Base-by-base conservation (phyloP, 768 basidiomycete genomes). In the Russula emetica region DNA sequence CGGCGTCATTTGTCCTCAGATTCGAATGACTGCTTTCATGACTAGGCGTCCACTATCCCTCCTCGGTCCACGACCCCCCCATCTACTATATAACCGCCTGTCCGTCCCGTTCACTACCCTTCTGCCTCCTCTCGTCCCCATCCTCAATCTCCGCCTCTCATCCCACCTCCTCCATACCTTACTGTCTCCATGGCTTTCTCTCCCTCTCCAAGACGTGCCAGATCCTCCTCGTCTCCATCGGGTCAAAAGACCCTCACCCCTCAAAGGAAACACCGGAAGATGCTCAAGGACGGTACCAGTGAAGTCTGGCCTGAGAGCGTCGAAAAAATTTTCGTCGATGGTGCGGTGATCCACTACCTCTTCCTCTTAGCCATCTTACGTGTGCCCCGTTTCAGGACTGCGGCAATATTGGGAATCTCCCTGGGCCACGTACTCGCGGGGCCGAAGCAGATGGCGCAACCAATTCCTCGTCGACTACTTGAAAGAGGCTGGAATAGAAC, bases 391-490 rank as follows among this genome's bases (percentile, higher is more conserved):
- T 30, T 58, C 58, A 89, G 89, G 89, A 56, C 85, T 92, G 34
- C 82, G 80, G 44, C 83, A 86, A 66, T 92, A 92, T 72, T 88
- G 87, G 87, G 82, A 85, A 30, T 89, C 88, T 0, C 89, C 88
- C 0, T 90, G 86, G 82, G 89, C 89, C 0, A 86, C 85, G 45
- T 90, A 87, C 72, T 87, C 87, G 34, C 85, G 87, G 24, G 89
- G 90, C 36, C 85, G 90, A 69, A 87, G 85, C 68, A 78, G 88
- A 62, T 89, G 87, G 87, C 83, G 90, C 57, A 92, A 92, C 76
- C 89, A 91, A 75, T 92, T 87, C 72, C 83, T 92, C 66, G 90
- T 92, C 72, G 88, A 91, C 67, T 87, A 88, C 70, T 83, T 92
- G 63, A 79, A 85, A 60, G 85, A 83, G 67, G 77, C 79, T 42